Base-by-base conservation (phyloP, 306 rosid species). In the Boehmeria nivea region DNA sequence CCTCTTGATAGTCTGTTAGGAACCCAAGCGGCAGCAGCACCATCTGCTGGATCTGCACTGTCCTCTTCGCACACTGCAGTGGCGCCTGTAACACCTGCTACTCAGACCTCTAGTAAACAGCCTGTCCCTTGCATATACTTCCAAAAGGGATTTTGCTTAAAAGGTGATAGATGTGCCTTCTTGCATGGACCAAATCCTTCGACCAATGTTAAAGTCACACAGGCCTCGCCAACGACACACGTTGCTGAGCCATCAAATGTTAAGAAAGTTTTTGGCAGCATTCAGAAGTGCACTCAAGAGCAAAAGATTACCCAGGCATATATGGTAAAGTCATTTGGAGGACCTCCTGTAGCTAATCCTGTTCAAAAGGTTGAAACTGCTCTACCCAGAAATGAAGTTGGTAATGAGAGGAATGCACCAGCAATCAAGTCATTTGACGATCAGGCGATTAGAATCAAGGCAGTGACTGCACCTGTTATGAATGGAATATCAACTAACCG, bases 131-230 rank as follows among this genome's bases (percentile, higher is more conserved):
- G 99, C 74, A 70, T 84, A 63, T 93, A 84, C 81, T 93, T 84
- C 78, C 93, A 82, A 61, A 83, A 88, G 63, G 99, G 99, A 25
- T 65, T 46, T 51, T 93, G 99, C 77, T 64, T 79, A 48, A 93
- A 93, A 79, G 99, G 96, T 38, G 99, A 87, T 55, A 80, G 69
- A 63, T 93, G 99, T 51, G 79, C 94, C 26, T 93, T 93, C 69
- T 71, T 57, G 45, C 99, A 93, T 57, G 95, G 95, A 52, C 82
- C 87, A 12, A 51, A 46, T 71, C 66, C 85, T 24, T 51, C 37
- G 59, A 54, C 71, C 23, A 51, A 56, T 13, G 75, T 50, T 70
- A 90, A 84, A 82, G 72, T 68, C 55, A 54, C 76, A 12, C 95
- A 66, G 72, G 59, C 67, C 4, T 67, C 76, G 27, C 58, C 51